Conservation (phyloP, 768 basidiomycete genomes). For the Lactarius sanguifluus region DNA sequence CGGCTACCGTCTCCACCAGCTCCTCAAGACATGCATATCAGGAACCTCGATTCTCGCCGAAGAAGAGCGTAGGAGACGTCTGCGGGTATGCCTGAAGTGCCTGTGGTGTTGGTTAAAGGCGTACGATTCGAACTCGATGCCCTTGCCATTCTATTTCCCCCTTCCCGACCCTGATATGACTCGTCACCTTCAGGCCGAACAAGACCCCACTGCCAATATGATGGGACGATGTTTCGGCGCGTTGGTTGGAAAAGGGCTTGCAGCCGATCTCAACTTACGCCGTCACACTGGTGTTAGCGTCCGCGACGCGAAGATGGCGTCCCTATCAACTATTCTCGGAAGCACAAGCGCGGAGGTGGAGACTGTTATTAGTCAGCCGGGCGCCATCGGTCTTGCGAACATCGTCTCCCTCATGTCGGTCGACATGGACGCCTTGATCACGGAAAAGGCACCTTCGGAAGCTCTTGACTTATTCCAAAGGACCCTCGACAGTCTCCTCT, state of each 20-base stretch:
- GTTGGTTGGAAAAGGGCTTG: neutral
- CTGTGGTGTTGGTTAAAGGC: neutral
- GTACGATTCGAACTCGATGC: neutral
- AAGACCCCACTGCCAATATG: neutral
- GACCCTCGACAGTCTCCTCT: neutral
- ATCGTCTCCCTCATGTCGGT: neutral
- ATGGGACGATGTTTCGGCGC: neutral
- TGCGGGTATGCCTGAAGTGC: neutral
- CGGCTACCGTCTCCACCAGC: neutral
- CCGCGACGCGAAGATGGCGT: neutral
- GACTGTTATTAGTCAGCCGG: neutral
- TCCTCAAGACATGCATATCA: neutral
- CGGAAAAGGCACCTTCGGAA: neutral
- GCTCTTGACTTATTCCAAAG: neutral
- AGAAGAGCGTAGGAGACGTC: neutral
- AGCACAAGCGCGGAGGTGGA: neutral
- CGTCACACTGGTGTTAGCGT: neutral
- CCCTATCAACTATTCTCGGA: neutral
- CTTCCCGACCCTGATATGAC: neutral
- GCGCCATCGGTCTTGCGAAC: neutral
- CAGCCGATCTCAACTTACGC: neutral
- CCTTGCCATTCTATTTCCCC: neutral
- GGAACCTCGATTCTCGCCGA: neutral
- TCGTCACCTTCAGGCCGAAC: neutral
- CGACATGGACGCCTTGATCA: neutral